Evolutionary conservation across 768 basidiomycete species (phyloP), one percentile per base, ranked within the genome.

Genomic region (Boletus subparvulus): DNA sequence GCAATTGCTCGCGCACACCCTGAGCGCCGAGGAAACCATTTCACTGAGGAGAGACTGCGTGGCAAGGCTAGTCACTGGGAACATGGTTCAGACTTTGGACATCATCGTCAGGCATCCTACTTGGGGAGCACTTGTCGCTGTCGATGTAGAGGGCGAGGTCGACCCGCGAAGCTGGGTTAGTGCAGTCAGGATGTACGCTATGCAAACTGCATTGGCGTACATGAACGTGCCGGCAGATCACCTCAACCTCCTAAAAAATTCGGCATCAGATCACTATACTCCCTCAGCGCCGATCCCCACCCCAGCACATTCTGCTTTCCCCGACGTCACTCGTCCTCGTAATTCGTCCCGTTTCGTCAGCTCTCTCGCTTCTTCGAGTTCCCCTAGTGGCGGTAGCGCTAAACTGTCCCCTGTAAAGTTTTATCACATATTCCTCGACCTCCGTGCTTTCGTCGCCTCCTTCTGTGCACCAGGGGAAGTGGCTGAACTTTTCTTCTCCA

Each of bases 21-120:
- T 98, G 19, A 92, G 88, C 60, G 80, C 81, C 8, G 95, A 97
- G 63, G 96, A 98, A 74, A 90, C 91, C 0, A 76, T 84, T 16
- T 83, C 83, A 43, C 79, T 98, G 66, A 81, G 93, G 54, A 81
- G 86, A 51, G 93, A 94, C 56, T 94, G 94, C 68, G 95, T 98
- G 6, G 83, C 83, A 16, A 80, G 90, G 54, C 83, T 98, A 6
- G 94, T 96, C 42, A 83, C 82, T 46, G 93, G 93, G 33, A 98
- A 98, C 69, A 80, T 98, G 55, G 86, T 90, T 3, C 96, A 98
- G 69, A 91, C 89, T 8, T 74, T 98, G 46, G 96, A 98, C 65
- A 86, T 98, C 58, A 94, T 98, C 63, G 95, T 98, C n/a, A 83
- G 96, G 21, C 94, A 98, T 76, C 91, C 95, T 30, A 86, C 83